Evolutionary conservation across 306 rosid genomes (phyloP), one percentile per base, ranked within the genome.

Genomic region (Gleditsia sinensis): DNA sequence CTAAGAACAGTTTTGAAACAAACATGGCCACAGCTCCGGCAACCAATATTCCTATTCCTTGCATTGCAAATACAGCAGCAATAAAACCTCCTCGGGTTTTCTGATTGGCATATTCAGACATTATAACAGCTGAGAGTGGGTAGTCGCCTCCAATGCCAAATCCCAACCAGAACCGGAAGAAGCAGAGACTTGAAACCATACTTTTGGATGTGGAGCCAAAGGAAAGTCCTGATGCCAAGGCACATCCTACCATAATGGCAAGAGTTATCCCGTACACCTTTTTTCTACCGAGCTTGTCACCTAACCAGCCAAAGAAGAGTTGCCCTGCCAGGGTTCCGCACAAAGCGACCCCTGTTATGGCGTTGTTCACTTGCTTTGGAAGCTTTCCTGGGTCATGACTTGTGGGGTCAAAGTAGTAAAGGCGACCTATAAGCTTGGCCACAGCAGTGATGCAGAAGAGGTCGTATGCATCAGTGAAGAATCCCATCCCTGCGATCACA

Each of bases 1-100:
- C 6, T 9, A 53, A 62, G 70, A 85, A 87, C 14, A 84, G 7
- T 0, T 21, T 2, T 0, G 94, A 87, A 10, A 86, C 81, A 4
- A 75, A n/a, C 75, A 89, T 78, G 11, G 91, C 88, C 0, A 87
- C 89, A 4, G 40, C 73, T 3, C 92, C 92, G 0, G 89, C 91
- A 3, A 84, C 83, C 25, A 89, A 59, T 57, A 89, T 89, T 17
- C 92, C 94, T 14, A 91, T 82, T 6, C 94, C 92, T 73, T 91
- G 97, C 94, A 91, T 89, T 39, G 97, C 87, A 25, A 90, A 90
- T 8, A 90, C 89, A 0, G 89, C 89, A 0, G 89, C 91, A n/a
- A 90, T 76, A 27, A 91, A 89, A 4, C 83, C 78, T 0, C 92
- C 94, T 0, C 97, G 70, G 0, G 86, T 80, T 45, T 60, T 83